Conservation (phyloP, 176 grass and related monocot genomes). For the Eragrostis nindensis region DNA sequence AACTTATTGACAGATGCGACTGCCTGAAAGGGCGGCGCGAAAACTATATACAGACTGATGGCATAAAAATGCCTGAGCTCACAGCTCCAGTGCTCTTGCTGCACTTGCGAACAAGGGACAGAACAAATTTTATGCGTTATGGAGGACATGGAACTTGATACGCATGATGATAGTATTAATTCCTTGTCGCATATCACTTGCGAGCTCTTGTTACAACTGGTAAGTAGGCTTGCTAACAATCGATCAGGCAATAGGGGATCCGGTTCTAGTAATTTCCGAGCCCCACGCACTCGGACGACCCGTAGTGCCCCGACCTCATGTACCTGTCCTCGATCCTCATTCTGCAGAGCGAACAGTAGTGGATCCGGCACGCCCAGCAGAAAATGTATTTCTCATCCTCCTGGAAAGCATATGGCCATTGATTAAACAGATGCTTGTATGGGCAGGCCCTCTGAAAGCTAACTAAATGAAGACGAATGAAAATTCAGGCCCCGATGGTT, state of each 20-base stretch:
- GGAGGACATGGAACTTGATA: not conserved
- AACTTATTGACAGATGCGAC: no score
- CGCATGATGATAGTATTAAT: not conserved
- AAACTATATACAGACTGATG: no score
- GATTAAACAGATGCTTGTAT: not conserved
- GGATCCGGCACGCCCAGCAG: constrained; percentile 52
- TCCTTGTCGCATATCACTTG: not conserved
- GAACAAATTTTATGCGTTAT: not conserved
- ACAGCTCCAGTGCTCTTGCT: no score
- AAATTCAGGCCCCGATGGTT: not conserved
- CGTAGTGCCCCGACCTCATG: constrained; percentile 20
- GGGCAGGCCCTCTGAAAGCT: not conserved
- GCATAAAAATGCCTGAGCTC: no score
- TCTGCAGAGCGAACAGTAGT: constrained; percentile 53
- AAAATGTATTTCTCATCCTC: constrained; percentile 49
- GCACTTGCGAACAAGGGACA: no score
- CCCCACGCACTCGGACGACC: constrained; percentile 24
- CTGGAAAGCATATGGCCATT: not conserved
- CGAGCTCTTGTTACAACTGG: not conserved
- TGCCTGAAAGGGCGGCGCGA: no score
- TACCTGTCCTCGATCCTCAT: constrained; percentile 31
- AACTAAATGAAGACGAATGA: not conserved
- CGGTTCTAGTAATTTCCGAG: constrained; percentile 9
- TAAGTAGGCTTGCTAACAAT: not conserved
- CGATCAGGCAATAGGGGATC: not conserved